phyloP scores from a whole-genome alignment of 805 yeast species.

The Pichia cephalocereana region DNA sequence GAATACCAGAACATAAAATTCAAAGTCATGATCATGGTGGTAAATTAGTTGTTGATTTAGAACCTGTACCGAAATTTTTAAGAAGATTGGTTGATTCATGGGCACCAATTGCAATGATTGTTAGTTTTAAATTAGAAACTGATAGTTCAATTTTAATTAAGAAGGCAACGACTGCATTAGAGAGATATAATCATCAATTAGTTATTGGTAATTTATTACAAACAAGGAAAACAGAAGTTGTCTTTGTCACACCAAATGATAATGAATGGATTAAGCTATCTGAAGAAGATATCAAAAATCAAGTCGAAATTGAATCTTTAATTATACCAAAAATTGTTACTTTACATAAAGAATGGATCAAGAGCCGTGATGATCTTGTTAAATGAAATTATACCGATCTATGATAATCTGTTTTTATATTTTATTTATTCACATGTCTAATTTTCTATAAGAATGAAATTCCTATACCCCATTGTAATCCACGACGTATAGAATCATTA shows the following conservation, averaged over 20 bases:
- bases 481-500: conserved; percentile 41
- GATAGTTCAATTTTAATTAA: conserved; percentile 59
- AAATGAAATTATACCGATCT: conserved; percentile 5
- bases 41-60: conserved; percentile 73
- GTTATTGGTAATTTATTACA: conserved; percentile 92
- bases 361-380: conserved; percentile 19
- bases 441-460: conserved; percentile 40
- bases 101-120: conserved; percentile 94
- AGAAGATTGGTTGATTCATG: conserved; percentile 81
- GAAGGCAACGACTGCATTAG: conserved; percentile 73
- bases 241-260: conserved; percentile 55
- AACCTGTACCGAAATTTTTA: conserved; percentile 93
- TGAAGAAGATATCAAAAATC: conserved; percentile 29
- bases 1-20: conserved; percentile 89
- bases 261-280: conserved; percentile 44
- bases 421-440: background rate
- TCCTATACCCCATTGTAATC: conserved; percentile 52
- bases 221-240: conserved; percentile 80
- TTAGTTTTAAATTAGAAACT: conserved; percentile 90
- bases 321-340: conserved; percentile 71
- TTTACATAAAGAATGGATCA: conserved; percentile 58
- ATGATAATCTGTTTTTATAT: background rate
- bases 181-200: conserved; percentile 81
- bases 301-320: conserved; percentile 62
- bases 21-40: conserved; percentile 70